Percentiles rank a stretch among this genome's conserved stretches.
These are phyloP conservation scores for Cordyceps farinosa DNA, from an alignment of 2,329 filamentous ascomycete species.

Conservation along the genomic window DNA sequence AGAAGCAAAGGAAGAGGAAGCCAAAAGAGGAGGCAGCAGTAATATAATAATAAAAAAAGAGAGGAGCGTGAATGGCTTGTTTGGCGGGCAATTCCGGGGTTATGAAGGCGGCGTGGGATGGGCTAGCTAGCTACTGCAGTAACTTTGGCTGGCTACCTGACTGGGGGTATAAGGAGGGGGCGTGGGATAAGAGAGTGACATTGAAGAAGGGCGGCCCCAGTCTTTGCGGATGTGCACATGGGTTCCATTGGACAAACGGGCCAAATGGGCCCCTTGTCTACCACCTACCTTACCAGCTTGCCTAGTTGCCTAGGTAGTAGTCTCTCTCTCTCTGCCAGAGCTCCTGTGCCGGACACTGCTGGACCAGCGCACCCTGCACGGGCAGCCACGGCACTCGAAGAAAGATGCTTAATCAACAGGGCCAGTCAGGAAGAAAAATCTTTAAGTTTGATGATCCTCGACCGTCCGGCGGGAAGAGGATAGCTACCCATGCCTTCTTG, in stretches of 20 bases:
- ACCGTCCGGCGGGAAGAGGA: too few relatives aligned
- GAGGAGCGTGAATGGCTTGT: neutral
- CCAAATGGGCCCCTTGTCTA: neutral
- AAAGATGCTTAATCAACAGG: too few relatives aligned
- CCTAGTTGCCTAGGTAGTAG: too few relatives aligned
- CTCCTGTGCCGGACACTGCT: too few relatives aligned
- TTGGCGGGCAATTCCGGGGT: slow-evolving; percentile 12
- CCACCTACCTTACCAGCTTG: too few relatives aligned
- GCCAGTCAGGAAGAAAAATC: too few relatives aligned
- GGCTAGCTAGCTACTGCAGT: neutral
- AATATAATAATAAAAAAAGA: neutral
- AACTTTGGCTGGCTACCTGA: neutral
- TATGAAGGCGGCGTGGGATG: slow-evolving; percentile 12
- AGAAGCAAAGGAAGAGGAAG: neutral
- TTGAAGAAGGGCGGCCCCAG: neutral
- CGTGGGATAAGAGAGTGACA: neutral
- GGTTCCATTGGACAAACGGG: slow-evolving; percentile 6
- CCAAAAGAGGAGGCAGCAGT: neutral
- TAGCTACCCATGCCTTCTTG: too few relatives aligned
- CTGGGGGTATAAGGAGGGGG: neutral
- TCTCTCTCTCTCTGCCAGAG: neutral
- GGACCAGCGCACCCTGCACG: neutral
- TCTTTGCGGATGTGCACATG: neutral
- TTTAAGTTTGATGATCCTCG: too few relatives aligned
- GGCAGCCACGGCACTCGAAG: neutral